These are phyloP conservation scores for Fusarium siculi DNA, from an alignment of 2,329 filamentous ascomycete genomes.

Conservation along the genomic window DNA sequence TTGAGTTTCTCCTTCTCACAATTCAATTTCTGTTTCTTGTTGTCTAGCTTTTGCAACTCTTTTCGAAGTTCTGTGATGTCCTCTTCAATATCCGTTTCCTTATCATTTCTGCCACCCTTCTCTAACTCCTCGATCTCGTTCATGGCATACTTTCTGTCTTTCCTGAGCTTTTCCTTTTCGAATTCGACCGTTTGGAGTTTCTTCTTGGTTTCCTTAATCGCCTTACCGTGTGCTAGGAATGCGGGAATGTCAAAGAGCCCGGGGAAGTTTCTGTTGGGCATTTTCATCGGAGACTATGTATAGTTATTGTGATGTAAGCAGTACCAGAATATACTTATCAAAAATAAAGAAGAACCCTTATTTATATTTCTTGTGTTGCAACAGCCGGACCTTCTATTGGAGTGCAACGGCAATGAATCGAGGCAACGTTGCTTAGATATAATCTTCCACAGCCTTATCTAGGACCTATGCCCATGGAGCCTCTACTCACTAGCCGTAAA, in stretches of 20 bases:
- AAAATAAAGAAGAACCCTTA: too few relatives aligned
- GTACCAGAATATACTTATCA: too few relatives aligned
- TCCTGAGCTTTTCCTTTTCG: not conserved
- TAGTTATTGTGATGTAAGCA: too few relatives aligned
- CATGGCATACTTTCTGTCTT: not conserved
- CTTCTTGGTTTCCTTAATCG: not conserved
- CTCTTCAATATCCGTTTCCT: not conserved
- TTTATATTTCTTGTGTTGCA: not conserved
- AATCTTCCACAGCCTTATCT: too few relatives aligned
- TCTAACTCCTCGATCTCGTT: not conserved
- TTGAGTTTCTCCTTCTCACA: not conserved
- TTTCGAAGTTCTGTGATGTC: not conserved
- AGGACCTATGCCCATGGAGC: too few relatives aligned
- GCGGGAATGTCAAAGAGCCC: not conserved
- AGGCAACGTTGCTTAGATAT: not conserved
- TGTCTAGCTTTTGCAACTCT: not conserved
- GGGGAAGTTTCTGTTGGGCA: not conserved
- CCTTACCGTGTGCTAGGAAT: not conserved
- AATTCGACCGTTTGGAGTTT: not conserved
- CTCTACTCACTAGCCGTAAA: too few relatives aligned
- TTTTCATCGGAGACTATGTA: not conserved
- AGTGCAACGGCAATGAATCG: not conserved
- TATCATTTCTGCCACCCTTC: not conserved
- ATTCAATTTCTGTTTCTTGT: not conserved
- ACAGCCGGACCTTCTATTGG: rapidly evolving